These are phyloP conservation scores for Clausena lansium DNA, from an alignment of 345 rosid species.

Conservation along the genomic window DNA sequence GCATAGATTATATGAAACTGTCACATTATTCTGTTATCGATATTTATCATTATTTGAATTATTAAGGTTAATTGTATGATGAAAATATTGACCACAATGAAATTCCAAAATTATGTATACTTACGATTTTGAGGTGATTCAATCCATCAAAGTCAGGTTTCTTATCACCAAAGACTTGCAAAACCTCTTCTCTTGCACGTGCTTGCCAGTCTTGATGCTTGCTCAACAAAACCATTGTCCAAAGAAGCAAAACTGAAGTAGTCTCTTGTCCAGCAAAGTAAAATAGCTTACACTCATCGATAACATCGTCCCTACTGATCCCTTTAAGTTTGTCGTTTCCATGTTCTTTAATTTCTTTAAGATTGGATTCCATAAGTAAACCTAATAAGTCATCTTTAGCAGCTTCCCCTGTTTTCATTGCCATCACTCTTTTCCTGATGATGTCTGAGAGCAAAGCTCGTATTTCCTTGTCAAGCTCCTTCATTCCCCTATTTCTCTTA, in stretches of 20 bases:
- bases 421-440: conserved; percentile 38
- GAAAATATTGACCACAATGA: too few species aligned
- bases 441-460: neutral
- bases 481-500: conserved; percentile 21
- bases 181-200: conserved; percentile 52
- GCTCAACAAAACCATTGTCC: conserved; percentile 50
- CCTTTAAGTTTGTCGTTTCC: conserved; percentile 6
- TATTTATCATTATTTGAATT: too few species aligned
- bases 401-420: conserved; percentile 31
- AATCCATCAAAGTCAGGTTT: too few species aligned
- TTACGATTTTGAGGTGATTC: neutral
- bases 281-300: conserved; percentile 66
- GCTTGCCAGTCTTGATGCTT: conserved; percentile 58
- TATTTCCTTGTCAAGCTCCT: too few species aligned
- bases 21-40: too few species aligned
- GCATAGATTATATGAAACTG: too few species aligned
- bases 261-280: conserved; percentile 68
- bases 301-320: conserved; percentile 37
- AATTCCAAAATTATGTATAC: too few species aligned
- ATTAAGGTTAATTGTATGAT: too few species aligned
- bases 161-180: conserved; percentile 25
- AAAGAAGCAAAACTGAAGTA: conserved; percentile 42
- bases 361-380: conserved; percentile 36
- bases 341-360: conserved; percentile 26
- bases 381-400: conserved; percentile 37